Percentiles rank a stretch among this genome's conserved stretches.
Evolutionary conservation across 768 basidiomycete species (phyloP).

Genomic region (Leccinellum albellum): DNA sequence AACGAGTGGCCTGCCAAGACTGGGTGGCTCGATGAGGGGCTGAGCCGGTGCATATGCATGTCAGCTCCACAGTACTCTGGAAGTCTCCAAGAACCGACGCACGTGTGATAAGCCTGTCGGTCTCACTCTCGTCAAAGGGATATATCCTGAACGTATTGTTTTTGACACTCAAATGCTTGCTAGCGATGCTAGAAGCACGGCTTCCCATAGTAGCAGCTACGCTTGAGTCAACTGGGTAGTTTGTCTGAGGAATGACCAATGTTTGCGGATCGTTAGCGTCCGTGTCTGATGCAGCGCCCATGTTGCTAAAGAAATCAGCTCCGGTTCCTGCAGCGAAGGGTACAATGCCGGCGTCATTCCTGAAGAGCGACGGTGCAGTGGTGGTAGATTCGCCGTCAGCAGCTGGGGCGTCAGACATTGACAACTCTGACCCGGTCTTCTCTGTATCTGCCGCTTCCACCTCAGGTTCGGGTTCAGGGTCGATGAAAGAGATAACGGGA

Average conservation of each 20-base stretch:
- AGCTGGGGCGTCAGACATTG: slow-evolving; percentile 62
- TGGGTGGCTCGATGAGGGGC: slow-evolving; percentile 40
- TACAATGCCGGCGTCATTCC: slow-evolving; percentile 65
- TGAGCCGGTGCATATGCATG: slow-evolving; percentile 13
- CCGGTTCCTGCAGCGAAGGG: slow-evolving; percentile 51
- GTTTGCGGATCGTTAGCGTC: slow-evolving; percentile 30
- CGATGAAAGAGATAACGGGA: slow-evolving; percentile 80
- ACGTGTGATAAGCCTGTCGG: slow-evolving; percentile 85
- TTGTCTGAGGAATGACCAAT: slow-evolving; percentile 72
- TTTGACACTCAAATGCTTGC: slow-evolving; percentile 45
- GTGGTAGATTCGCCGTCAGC: slow-evolving; percentile 77
- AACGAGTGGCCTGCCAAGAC: slow-evolving; percentile 34
- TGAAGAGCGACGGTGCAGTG: slow-evolving; percentile 84
- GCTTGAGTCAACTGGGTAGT: slow-evolving; percentile 79
- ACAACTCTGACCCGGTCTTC: slow-evolving; percentile 62
- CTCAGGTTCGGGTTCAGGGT: slow-evolving; percentile 45
- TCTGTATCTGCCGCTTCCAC: slow-evolving; percentile 28
- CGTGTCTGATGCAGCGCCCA: slow-evolving; percentile 50
- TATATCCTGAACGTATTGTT: slow-evolving; percentile 88
- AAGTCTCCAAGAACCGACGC: slow-evolving; percentile 97
- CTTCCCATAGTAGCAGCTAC: slow-evolving; percentile 96
- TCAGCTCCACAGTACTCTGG: slow-evolving; percentile 79
- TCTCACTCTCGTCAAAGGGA: slow-evolving; percentile 80
- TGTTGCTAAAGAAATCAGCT: slow-evolving; percentile 87
- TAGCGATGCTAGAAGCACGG: slow-evolving; percentile 75